These are phyloP conservation scores for Beauveria brongniartii DNA, from an alignment of 2,329 filamentous ascomycete genomes.

Conservation along the genomic window DNA sequence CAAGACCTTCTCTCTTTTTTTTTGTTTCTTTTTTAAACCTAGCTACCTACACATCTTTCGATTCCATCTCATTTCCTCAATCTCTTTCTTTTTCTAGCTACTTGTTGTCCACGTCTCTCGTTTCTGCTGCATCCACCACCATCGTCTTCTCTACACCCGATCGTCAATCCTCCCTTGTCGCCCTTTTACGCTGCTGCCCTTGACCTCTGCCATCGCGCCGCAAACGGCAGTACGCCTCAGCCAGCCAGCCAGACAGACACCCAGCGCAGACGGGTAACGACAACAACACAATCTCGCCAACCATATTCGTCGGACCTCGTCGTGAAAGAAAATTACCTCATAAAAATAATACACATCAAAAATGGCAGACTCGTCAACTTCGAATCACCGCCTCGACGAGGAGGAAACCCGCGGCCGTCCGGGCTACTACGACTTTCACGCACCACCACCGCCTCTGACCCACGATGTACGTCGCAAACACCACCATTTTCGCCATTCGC, in stretches of 20 bases:
- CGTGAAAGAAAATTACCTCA: background rate
- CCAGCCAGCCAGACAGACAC: background rate
- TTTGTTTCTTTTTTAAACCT: background rate
- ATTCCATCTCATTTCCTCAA: background rate
- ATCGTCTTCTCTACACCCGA: too few relatives aligned
- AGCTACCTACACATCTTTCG: background rate
- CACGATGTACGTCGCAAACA: slow-evolving; percentile 4
- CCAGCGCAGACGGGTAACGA: background rate
- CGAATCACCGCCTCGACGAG: slow-evolving; percentile 2
- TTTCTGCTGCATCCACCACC: background rate
- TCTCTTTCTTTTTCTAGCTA: background rate
- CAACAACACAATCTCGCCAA: background rate
- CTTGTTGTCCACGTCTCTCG: background rate
- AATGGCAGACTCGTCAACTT: background rate
- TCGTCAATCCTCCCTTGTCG: background rate
- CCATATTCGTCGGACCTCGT: background rate
- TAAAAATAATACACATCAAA: background rate
- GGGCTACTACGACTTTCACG: slow-evolving; percentile 12
- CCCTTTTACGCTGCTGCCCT: background rate
- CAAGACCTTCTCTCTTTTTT: background rate
- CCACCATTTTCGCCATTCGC: background rate
- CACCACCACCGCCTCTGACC: slow-evolving; percentile 3
- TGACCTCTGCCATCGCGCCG: background rate
- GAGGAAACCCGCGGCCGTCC: slow-evolving; percentile 8
- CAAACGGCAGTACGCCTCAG: background rate